Conservation (phyloP, 2,329 filamentous ascomycete genomes). For the Chalaropsis ovoidea region DNA sequence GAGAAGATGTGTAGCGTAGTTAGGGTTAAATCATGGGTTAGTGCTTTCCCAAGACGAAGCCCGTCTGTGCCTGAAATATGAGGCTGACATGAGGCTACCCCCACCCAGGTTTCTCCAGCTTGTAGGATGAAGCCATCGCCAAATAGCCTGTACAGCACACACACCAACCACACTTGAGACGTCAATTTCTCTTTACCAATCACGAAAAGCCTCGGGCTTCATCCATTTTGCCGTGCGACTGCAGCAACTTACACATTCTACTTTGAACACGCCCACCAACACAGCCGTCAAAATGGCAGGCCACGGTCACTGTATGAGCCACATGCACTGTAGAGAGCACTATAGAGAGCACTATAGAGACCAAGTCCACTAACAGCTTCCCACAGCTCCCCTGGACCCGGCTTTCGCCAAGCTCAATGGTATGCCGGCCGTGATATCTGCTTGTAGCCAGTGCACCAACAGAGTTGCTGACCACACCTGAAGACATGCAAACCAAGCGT, state of each 20-base stretch:
- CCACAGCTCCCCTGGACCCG: conserved; percentile 25
- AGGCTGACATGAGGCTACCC: conserved; percentile 11
- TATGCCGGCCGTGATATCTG: not conserved
- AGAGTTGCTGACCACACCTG: not conserved
- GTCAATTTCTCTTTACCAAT: not conserved
- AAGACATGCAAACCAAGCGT: conserved; percentile 74
- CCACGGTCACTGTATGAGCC: conserved; percentile 22
- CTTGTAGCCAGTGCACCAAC: not conserved
- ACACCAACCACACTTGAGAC: not conserved
- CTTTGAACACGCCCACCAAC: not conserved
- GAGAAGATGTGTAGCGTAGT: not conserved
- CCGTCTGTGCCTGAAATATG: not conserved
- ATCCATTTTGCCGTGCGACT: not conserved
- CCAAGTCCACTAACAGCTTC: conserved; percentile 5
- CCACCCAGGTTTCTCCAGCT: not conserved
- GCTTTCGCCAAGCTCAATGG: conserved; percentile 25
- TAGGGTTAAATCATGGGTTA: conserved; percentile 1
- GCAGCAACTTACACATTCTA: too few relatives aligned
- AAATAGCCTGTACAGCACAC: not conserved
- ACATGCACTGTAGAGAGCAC: not conserved
- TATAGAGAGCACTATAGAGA: not conserved
- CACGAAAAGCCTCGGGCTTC: not conserved
- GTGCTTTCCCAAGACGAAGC: not conserved
- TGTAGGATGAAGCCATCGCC: conserved; percentile 6
- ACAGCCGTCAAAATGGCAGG: conserved; percentile 19